A percentile compares a stretch with the other conserved stretches of the same genome.
These are phyloP conservation scores for Crithidia acanthocephali DNA, from an alignment of 208 protist species.

Conservation along the genomic window DNA sequence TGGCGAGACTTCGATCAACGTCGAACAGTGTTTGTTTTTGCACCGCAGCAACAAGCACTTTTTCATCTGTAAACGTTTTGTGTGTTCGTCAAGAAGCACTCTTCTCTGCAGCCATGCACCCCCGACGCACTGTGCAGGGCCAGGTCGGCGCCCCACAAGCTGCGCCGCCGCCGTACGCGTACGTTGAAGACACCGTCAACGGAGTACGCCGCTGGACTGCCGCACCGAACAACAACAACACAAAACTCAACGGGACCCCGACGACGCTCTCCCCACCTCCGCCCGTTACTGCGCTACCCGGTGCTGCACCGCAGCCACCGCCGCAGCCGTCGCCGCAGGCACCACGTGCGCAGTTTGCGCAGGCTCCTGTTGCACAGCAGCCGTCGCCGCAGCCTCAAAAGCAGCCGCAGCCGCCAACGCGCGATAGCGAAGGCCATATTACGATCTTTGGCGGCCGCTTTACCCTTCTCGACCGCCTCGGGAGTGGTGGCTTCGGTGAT, in stretches of 20 bases:
- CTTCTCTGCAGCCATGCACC: not conserved
- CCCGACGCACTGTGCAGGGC: not conserved
- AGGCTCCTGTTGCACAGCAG: not conserved
- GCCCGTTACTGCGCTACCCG: not conserved
- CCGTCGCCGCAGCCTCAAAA: not conserved
- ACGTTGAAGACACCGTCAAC: constrained; percentile 5
- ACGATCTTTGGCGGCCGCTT: constrained; percentile 60
- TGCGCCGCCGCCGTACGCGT: constrained; percentile 13
- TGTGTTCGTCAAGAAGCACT: too few relatives aligned
- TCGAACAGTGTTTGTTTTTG: too few relatives aligned
- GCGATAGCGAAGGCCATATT: not conserved
- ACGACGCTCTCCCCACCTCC: not conserved
- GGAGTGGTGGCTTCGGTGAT: constrained; percentile 98
- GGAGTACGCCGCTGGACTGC: constrained; percentile 6
- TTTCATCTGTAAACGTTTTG: too few relatives aligned
- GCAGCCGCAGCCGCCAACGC: not conserved
- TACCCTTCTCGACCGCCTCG: constrained; percentile 80
- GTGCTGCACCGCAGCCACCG: not conserved
- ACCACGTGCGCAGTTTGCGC: not conserved
- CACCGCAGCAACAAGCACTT: too few relatives aligned
- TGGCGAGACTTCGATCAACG: too few relatives aligned
- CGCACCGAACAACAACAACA: not conserved
- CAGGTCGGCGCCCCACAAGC: not conserved
- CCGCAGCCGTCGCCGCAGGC: not conserved
- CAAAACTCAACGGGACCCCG: not conserved